phyloP scores from a whole-genome alignment of 2,329 filamentous ascomycete genomes.

The Xylariaceae sp. region DNA sequence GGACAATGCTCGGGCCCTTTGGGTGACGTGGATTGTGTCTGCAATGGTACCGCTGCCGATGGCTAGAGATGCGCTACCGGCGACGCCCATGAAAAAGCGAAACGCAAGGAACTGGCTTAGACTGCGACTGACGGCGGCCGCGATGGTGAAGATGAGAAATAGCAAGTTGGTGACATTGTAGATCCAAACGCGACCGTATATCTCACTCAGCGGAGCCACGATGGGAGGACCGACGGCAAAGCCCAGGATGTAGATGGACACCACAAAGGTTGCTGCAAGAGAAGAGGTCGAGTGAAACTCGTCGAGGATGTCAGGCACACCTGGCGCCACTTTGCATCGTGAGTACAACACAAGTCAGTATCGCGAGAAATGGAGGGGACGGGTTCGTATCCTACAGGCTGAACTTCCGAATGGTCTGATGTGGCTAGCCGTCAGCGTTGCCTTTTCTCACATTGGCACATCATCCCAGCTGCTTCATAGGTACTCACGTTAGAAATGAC shows the following conservation, averaged over 20 bases:
- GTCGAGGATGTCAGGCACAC: conserved; percentile 50
- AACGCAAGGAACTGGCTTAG: not conserved
- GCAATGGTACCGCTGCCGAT: conserved; percentile 49
- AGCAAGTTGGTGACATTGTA: conserved; percentile 39
- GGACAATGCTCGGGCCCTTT: conserved; percentile 47
- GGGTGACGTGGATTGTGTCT: conserved; percentile 45
- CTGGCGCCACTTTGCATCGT: conserved; percentile 39
- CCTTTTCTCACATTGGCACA: not conserved
- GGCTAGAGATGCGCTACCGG: conserved; percentile 41
- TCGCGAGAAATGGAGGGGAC: not conserved
- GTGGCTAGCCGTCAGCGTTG: not conserved
- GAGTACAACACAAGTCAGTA: not conserved
- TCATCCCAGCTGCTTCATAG: too few relatives aligned
- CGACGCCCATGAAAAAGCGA: conserved; percentile 36
- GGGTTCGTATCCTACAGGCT: not conserved
- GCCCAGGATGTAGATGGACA: conserved; percentile 55
- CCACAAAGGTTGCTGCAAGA: conserved; percentile 50
- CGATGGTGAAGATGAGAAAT: conserved; percentile 40
- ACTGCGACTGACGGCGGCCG: conserved; percentile 29
- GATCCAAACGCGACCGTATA: conserved; percentile 38
- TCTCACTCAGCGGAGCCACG: conserved; percentile 44
- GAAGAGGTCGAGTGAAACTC: conserved; percentile 46
- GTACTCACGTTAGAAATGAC: conserved; percentile 37
- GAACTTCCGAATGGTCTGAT: not conserved
- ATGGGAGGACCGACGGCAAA: conserved; percentile 46